Evolutionary conservation across 2,329 filamentous ascomycete species (phyloP), one percentile per base, ranked within the genome.

Genomic region (Aspergillus brasiliensis): DNA sequence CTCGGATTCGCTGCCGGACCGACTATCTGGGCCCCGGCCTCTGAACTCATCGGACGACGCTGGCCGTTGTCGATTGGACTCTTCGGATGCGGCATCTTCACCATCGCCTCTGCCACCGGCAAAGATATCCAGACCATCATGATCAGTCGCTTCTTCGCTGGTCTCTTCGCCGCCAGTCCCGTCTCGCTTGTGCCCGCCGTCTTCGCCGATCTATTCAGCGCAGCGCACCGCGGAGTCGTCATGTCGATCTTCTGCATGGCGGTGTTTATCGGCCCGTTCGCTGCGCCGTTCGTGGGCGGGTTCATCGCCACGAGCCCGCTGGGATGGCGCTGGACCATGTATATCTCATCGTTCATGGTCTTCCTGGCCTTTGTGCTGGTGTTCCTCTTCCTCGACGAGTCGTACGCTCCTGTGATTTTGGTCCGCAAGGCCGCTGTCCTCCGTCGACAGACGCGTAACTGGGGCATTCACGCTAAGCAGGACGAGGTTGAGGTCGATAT

Each of bases 21-120:
- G 0, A 72, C 88, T 11, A 63, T 89, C 2, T 88, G 85, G 84
- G 86, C 85, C 2, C 86, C 87, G 0, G 71, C 88, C 28, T 84
- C 81, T 56, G 87, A 90, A 67, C 77, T 88, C 5, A 86, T 82
- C 56, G 86, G 85, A 0, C 76, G 85, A 71, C 86, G 79, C 76
- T 59, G 80, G 84, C 56, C 85, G 74, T 68, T 82, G 69, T 42
- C 79, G 5, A 73, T 78, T 4, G 77, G 79, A 0, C 69, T 82
- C 28, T 71, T 79, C 25, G 71, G 76, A 1, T 75, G 80, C 28
- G 78, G 71, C 0, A 62, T 82, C 5, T 83, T 83, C 65, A 80
- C 78, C 3, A 75, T 83, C 40, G 80, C 74, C 2, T 75, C 77
- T 1, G 82, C 80, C 0, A 76, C 71, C 4, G 75, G 70, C 55